Base-by-base conservation (phyloP, 2,329 filamentous ascomycete genomes). In the Graphiopsis chlorocephala region DNA sequence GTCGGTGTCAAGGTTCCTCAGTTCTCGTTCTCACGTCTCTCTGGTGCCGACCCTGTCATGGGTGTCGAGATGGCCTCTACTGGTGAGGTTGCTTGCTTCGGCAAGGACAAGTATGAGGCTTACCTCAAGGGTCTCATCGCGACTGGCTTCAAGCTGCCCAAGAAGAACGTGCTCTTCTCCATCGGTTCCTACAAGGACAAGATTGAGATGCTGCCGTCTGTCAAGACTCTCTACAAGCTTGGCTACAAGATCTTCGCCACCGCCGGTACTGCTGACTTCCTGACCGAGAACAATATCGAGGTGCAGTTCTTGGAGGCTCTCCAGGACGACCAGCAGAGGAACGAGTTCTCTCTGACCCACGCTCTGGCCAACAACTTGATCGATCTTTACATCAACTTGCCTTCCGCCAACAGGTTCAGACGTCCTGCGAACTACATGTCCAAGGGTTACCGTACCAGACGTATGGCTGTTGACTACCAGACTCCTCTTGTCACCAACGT, bases 11-110 rank as follows among this genome's bases (percentile, higher is more conserved):
- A 99, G 83, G 95, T 98, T 35, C 95, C 95, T 1, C 95, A 99
- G 78, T 99, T 99, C 85, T 97, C 93, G 70, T 99, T 99, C 88
- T 97, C 95, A 28, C 90, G 95, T 75, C 86, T 99, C 17, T 96
- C 94, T 38, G 95, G 95, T 53, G 95, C 95, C 5, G 95, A 99
- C 76, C 95, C 95, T 17, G 93, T 99, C 52, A 86, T 97, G 66
- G 95, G 95, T 80, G 95, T 99, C 7, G 95, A 99, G 81, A 99
- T 99, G 95, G 95, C 95, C 20, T 98, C 95, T 4, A 99, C 95
- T 66, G 95, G 95, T 78, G 95, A 99, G 80, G 95, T 99, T 72
- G 95, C 95, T 71, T 97, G 90, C 75, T 99, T 99, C 74, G 95
- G 95, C 75, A 86, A 88, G 68, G 93, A 97, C 79, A 97, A 97